Base-by-base conservation (phyloP, 2,329 filamentous ascomycete species). In the Fusarium verrucosum region DNA sequence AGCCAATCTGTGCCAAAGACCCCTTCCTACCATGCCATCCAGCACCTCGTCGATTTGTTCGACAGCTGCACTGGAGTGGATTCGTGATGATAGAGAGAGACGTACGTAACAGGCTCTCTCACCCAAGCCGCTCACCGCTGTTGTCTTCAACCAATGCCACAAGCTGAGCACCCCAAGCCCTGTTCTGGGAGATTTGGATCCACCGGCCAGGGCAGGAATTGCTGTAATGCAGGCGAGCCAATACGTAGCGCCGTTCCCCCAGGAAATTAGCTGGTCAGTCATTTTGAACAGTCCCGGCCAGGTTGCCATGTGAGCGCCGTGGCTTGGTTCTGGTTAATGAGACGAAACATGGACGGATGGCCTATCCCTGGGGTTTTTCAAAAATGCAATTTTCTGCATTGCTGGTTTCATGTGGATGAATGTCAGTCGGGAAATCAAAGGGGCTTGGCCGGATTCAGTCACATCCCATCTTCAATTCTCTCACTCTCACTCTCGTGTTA, bases 201-300 rank as follows among this genome's bases (percentile, higher is more conserved):
- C 68, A 66, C 61, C 30, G 20, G 50, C 54, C 49, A 64, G 66
- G 66, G 49, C 52, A 57, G 50, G 45, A 59, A 49, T 57, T 44
- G 42, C 41, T 61, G 58, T 43, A 47, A 62, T 51, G 52, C 61
- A 61, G 66, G 17, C 56, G 45, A 61, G 32, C 68, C 61, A 70
- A 58, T 61, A 38, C 55, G 57, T 71, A 62, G 68, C 66, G 61
- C 56, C 41, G 33, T 55, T 56, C 53, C 58, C 62, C 62, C 51
- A 66, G 66, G 68, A 71, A 64, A 71, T 71, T 70, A 70, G 63
- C 59, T 68, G 50, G 63, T 62, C 61, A 66, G 54, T 59, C 44
- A 60, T 55, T 56, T 46, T 43, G 42, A 59, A 46, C 53, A 56
- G 51, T 49, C 59, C 62, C 46, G 44, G 51, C 51, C 56, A 61